phyloP scores from a whole-genome alignment of 345 rosid genomes.

The Dovyalis caffra region DNA sequence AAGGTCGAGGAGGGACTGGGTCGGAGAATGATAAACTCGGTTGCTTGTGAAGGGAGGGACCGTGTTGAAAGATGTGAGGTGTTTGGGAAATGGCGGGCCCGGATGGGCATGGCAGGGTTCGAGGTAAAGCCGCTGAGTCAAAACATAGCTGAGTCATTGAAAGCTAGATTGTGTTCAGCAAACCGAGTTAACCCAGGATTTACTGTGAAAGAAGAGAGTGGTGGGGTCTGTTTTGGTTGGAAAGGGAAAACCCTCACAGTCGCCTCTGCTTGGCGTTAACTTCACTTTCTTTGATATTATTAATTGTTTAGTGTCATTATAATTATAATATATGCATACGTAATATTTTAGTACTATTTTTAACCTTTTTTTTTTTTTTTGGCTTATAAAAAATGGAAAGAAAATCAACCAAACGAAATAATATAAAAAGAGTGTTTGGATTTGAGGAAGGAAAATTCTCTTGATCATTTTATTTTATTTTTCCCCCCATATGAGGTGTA shows the following conservation, averaged over 20 bases:
- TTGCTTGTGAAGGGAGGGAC: slow-evolving; percentile 83
- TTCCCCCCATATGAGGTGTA: not conserved
- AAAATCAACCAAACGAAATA: slow-evolving; percentile 29
- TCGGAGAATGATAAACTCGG: slow-evolving; percentile 65
- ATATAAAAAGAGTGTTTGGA: slow-evolving; percentile 40
- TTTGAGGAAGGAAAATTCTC: slow-evolving; percentile 25
- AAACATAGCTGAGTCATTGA: slow-evolving; percentile 57
- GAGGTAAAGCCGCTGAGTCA: slow-evolving; percentile 51
- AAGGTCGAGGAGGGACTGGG: slow-evolving; percentile 67
- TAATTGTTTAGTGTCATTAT: slow-evolving; percentile 26
- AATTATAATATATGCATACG: not conserved
- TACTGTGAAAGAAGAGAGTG: slow-evolving; percentile 72
- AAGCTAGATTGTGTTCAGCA: slow-evolving; percentile 41
- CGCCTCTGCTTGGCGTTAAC: slow-evolving; percentile 96
- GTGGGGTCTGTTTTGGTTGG: slow-evolving; percentile 91
- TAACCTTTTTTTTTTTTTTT: not conserved
- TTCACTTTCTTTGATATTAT: slow-evolving; percentile 33
- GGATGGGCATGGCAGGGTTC: slow-evolving; percentile 96
- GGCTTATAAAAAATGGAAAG: not conserved
- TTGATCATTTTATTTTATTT: too few species aligned
- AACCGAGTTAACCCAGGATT: slow-evolving; percentile 62
- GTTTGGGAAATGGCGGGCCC: slow-evolving; percentile 93
- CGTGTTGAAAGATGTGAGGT: slow-evolving; percentile 93
- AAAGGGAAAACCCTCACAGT: slow-evolving; percentile 80
- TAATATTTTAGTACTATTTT: not conserved